phyloP scores from a whole-genome alignment of 768 basidiomycete species.

The Lactifluus volemus region DNA sequence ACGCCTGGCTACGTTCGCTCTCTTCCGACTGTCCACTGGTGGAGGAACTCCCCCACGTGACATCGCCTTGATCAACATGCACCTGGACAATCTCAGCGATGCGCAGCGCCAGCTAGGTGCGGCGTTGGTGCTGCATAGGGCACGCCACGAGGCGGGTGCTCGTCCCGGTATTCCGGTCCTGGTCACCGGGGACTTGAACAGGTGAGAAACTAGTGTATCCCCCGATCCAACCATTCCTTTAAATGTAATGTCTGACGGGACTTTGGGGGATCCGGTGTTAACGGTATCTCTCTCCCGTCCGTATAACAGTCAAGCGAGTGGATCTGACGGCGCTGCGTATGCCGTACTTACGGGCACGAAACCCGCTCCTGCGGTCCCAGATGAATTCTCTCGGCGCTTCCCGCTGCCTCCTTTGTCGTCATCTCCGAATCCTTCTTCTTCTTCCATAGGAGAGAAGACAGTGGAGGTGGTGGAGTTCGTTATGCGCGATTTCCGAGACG shows the following conservation, averaged over 20 bases:
- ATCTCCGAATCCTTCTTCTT: background rate
- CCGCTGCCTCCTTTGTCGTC: constrained; percentile 22
- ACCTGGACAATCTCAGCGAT: constrained; percentile 48
- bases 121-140: constrained; percentile 42
- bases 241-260: too few species aligned
- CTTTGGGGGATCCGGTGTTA: too few species aligned
- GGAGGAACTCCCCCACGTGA: constrained; percentile 1
- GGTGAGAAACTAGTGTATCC: background rate
- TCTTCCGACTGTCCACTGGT: constrained; percentile 26
- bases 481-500: constrained; percentile 37
- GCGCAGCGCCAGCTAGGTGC: constrained; percentile 42
- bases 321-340: constrained; percentile 42
- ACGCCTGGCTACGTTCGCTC: constrained; percentile 41
- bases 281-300: too few species aligned
- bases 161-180: constrained; percentile 31
- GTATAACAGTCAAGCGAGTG: constrained; percentile 31
- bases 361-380: constrained; percentile 34
- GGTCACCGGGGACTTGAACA: constrained; percentile 48
- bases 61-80: constrained; percentile 43
- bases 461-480: constrained; percentile 11
- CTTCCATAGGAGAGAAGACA: background rate
- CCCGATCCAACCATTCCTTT: too few species aligned
- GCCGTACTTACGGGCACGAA: constrained; percentile 37
- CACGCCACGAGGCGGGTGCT: constrained; percentile 36
- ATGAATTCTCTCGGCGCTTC: constrained; percentile 36